A percentile compares a stretch with the other conserved stretches of the same genome.
Conservation (phyloP, 345 rosid genomes). For the Eucalyptus polyanthemos region DNA sequence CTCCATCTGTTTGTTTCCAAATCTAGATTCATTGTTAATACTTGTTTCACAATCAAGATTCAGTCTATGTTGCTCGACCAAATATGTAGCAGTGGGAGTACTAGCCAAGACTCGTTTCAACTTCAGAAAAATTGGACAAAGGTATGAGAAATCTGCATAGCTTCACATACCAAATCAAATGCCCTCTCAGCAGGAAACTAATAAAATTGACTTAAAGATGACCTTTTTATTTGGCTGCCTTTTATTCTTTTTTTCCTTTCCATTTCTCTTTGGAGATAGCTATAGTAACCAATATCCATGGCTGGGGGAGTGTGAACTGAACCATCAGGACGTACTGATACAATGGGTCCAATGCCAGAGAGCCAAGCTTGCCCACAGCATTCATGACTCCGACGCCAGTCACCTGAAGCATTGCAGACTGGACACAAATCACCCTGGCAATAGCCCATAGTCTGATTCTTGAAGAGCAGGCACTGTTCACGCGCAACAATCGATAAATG, state of each 20-base stretch:
- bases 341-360: conserved; percentile 62
- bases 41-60: not conserved
- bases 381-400: conserved; percentile 48
- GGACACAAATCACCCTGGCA: conserved; percentile 46
- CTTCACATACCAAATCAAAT: not conserved
- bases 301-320: conserved; percentile 90
- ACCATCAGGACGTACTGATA: conserved; percentile 67
- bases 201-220: not conserved
- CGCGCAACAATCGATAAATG: not conserved
- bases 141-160: not conserved
- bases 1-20: not conserved
- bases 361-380: conserved; percentile 47
- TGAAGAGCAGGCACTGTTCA: conserved; percentile 41
- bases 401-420: conserved; percentile 43
- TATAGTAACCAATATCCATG: conserved; percentile 62
- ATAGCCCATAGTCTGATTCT: conserved; percentile 32
- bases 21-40: not conserved
- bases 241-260: not conserved
- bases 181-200: not conserved
- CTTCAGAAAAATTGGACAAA: not conserved
- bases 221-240: not conserved
- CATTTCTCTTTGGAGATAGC: not conserved
- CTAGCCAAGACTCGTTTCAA: not conserved
- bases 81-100: not conserved
- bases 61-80: not conserved